phyloP scores from a whole-genome alignment of 495 filamentous ascomycete genomes.

The Halenospora varia region DNA sequence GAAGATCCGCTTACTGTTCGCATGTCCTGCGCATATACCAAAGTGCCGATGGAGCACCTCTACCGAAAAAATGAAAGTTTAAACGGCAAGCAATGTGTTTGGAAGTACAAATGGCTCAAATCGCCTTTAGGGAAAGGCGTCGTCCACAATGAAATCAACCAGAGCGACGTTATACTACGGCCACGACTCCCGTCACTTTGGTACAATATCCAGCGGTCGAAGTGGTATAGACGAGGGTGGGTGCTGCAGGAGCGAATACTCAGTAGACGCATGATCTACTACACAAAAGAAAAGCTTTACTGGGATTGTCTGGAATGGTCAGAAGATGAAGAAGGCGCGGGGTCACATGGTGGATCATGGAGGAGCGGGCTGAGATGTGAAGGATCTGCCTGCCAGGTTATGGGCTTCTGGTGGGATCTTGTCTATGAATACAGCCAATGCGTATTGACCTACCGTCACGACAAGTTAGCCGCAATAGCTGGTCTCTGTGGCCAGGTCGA shows the following conservation, averaged over 20 bases:
- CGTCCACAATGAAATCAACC: neutral
- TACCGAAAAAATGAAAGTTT: neutral
- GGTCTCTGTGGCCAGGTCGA: neutral
- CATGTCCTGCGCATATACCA: neutral
- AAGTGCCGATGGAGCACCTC: neutral
- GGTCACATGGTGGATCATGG: neutral
- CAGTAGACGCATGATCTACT: neutral
- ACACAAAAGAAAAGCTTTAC: neutral
- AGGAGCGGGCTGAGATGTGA: neutral
- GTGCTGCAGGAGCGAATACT: slow-evolving; percentile 1
- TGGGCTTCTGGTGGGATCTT: neutral
- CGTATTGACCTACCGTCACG: neutral
- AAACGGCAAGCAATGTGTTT: neutral
- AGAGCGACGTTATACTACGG: neutral
- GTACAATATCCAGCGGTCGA: neutral
- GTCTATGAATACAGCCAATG: neutral
- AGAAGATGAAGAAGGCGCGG: neutral
- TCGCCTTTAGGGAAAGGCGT: neutral
- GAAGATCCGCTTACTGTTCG: neutral
- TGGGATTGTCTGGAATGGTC: neutral
- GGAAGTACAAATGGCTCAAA: slow-evolving; percentile 2
- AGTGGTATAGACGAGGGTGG: slow-evolving; percentile 1
- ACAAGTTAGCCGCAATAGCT: neutral
- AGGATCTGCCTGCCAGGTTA: neutral
- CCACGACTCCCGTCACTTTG: neutral